Evolutionary conservation across 306 rosid genomes (phyloP), one percentile per base, ranked within the genome.

Genomic region (Corylus americana): DNA sequence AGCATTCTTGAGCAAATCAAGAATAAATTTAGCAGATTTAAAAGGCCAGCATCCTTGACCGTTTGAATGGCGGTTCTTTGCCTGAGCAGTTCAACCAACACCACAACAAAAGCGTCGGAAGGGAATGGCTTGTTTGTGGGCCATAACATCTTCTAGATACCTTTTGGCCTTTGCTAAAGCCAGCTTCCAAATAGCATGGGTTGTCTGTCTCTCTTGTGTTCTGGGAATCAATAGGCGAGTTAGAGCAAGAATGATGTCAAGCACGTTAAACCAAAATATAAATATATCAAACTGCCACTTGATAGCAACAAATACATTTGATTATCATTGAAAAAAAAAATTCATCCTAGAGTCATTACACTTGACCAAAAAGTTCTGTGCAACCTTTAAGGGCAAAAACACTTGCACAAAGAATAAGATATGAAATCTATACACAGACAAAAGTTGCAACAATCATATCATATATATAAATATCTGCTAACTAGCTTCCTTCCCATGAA

Each of bases 41-140:
- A 83, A 92, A 2, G 98, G 98, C 98, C 97, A 94, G 16, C 98
- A 93, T 31, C 98, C 97, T 76, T 94, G 98, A 9, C 98, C 98
- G 77, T 94, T 92, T 20, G 97, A 94, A 75, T 94, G 97, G 59
- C 97, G 89, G 72, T 82, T 94, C 83, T 92, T 94, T 3, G 98
- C 97, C 89, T 94, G 98, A 42, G 97, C 97, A 1, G 97, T 91
- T 76, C 97, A 89, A 2, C 98, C 98, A 74, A 94, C 97, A 72
- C 97, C 98, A 50, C 98, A 12, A 39, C 97, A 94, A 62, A 94
- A 94, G 6, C 97, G 88, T 35, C 95, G 61, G 85, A 94, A 94
- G 44, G 97, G 98, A 62, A 94, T 94, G 47, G 98, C 97, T 79
- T 94, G 98, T 79, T 94, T 94, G 90, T 94, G 97, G 44, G 83